Evolutionary conservation across 306 rosid genomes (phyloP).

Genomic region (Boehmeria nivea): DNA sequence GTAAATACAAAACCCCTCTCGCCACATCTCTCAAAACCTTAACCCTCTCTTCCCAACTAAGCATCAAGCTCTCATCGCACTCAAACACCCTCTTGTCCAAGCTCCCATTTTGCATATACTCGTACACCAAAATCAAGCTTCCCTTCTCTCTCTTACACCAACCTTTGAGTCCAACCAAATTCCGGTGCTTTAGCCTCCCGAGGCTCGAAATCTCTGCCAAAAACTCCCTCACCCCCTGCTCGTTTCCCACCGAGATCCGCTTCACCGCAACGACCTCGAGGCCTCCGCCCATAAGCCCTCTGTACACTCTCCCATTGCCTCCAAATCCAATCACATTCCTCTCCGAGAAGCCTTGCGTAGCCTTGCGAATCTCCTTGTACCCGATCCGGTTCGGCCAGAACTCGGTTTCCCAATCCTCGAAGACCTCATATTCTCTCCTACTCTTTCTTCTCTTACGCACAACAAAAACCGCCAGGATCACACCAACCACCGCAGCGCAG

Average conservation of each 20-base stretch:
- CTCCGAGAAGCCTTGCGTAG: slow-evolving; percentile 50
- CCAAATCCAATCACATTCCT: slow-evolving; percentile 44
- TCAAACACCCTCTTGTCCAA: slow-evolving; percentile 55
- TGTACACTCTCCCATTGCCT: slow-evolving; percentile 53
- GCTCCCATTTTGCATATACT: slow-evolving; percentile 63
- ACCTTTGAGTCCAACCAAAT: slow-evolving; percentile 56
- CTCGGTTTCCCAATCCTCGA: slow-evolving; percentile 62
- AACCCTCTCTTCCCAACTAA: slow-evolving; percentile 52
- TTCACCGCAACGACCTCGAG: slow-evolving; percentile 55
- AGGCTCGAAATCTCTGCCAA: slow-evolving; percentile 63
- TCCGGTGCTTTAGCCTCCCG: slow-evolving; percentile 63
- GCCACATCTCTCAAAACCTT: slow-evolving; percentile 53
- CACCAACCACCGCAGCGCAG: slow-evolving; percentile 14
- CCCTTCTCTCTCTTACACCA: slow-evolving; percentile 64
- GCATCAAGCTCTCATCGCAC: slow-evolving; percentile 28
- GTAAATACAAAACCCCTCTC: slow-evolving; percentile 46
- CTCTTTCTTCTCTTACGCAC: slow-evolving; percentile 19
- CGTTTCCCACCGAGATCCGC: slow-evolving; percentile 39
- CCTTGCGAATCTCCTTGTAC: slow-evolving; percentile 42
- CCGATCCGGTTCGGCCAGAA: slow-evolving; percentile 64
- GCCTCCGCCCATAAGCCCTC: slow-evolving; percentile 48
- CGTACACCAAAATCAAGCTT: slow-evolving; percentile 52
- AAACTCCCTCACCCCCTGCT: slow-evolving; percentile 56
- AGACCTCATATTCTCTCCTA: slow-evolving; percentile 28
- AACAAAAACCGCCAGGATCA: slow-evolving; percentile 22